Percentiles rank a stretch among this genome's conserved stretches.
phyloP scores from a whole-genome alignment of 768 basidiomycete genomes.

The Cystofilobasidium bisporidii region DNA sequence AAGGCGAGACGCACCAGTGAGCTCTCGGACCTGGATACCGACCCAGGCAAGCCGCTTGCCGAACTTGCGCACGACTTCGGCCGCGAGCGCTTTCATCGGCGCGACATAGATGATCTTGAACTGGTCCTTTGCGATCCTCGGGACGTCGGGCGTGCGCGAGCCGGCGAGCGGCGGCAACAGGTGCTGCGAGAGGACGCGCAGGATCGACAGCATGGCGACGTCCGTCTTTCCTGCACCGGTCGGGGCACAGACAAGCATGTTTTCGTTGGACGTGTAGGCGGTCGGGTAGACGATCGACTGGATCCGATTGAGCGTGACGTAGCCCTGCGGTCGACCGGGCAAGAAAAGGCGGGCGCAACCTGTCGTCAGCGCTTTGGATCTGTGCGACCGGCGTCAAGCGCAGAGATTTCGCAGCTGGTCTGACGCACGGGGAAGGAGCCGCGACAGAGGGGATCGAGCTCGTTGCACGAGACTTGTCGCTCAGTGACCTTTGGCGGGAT shows the following conservation, averaged over 20 bases:
- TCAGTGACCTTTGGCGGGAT: constrained; percentile 66
- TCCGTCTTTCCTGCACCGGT: constrained; percentile 99
- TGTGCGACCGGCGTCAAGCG: too few species aligned
- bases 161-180: constrained; percentile 31
- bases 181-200: constrained; percentile 76
- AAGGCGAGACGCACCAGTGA: constrained; percentile 56
- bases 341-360: neutral
- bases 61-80: constrained; percentile 88
- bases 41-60: constrained; percentile 85
- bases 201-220: constrained; percentile 84
- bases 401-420: too few species aligned
- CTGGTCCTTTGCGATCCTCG: constrained; percentile 55
- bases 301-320: constrained; percentile 76
- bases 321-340: constrained; percentile 52
- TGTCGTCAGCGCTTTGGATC: too few species aligned
- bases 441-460: constrained; percentile 64
- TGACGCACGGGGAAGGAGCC: constrained; percentile 74
- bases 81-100: constrained; percentile 95
- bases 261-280: constrained; percentile 91
- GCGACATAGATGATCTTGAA: constrained; percentile 99
- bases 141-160: constrained; percentile 41
- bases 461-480: constrained; percentile 57
- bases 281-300: constrained; percentile 91
- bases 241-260: constrained; percentile 89
- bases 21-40: constrained; percentile 70